These are phyloP conservation scores for Arxiozyma slooffiae DNA, from an alignment of 1,139 yeast genomes.

Conservation along the genomic window DNA sequence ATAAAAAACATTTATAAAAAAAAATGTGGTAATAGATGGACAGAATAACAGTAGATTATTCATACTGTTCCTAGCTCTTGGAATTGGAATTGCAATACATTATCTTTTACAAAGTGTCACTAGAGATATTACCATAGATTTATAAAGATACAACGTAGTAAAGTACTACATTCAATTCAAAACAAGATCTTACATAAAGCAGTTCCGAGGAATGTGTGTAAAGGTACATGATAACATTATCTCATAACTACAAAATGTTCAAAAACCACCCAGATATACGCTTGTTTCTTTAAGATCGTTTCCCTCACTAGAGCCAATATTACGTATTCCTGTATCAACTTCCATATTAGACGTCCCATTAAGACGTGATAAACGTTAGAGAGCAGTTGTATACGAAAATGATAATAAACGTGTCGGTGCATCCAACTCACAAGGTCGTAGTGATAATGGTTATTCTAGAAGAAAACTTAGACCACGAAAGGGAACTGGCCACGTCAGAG, in stretches of 20 bases:
- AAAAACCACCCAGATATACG: slow-evolving; percentile 60
- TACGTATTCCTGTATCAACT: slow-evolving; percentile 66
- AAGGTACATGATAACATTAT: background rate
- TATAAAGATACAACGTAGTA: background rate
- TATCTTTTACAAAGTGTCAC: background rate
- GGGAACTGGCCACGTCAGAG: slow-evolving; percentile 91
- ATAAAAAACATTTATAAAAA: no score
- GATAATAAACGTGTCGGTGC: slow-evolving; percentile 86
- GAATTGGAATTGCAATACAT: background rate
- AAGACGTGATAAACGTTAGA: slow-evolving; percentile 88
- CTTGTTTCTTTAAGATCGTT: slow-evolving; percentile 73
- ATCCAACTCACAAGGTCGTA: slow-evolving; percentile 73
- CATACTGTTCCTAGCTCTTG: no score
- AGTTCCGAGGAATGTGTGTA: background rate
- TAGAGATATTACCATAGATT: no score
- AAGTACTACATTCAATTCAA: background rate
- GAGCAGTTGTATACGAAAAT: slow-evolving; percentile 86
- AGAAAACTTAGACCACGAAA: slow-evolving; percentile 80
- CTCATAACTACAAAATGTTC: slow-evolving; percentile 19
- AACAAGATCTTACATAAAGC: background rate
- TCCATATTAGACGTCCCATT: slow-evolving; percentile 60
- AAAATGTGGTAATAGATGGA: no score
- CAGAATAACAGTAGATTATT: no score
- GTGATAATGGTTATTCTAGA: slow-evolving; percentile 79
- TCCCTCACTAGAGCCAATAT: slow-evolving; percentile 80